Base-by-base conservation (phyloP, 2,329 filamentous ascomycete genomes). In the Aspergillus fumigatiaffinis region DNA sequence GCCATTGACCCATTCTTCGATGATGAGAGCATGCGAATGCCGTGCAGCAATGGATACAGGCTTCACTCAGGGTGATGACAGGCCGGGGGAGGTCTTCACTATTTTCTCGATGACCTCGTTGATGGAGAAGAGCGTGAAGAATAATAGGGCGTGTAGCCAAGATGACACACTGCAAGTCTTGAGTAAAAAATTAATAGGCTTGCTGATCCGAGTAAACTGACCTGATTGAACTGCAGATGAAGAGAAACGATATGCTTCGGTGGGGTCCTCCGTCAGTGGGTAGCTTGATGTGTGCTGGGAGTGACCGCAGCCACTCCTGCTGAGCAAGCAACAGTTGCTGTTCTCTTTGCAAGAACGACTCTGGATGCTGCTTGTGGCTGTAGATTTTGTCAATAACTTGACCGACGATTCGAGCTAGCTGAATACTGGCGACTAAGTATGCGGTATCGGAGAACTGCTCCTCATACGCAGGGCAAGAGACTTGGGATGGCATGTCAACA, bases 191-290 rank as follows among this genome's bases (percentile, higher is more conserved):
- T 28, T 28, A 6, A 28, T 28, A 28, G 26, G 7, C 26, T 7
- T 28, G 26, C 26, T 29, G n/a, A 35, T 25, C 17, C n/a, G n/a
- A 50, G 51, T n/a, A 14, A n/a, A 57, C 54, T 29, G 28, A 68
- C 68, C 57, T 74, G 67, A 32, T 69, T 72, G 50, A 74, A 73
- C 49, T 69, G 66, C 9, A 74, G 55, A 63, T 73, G 71, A 21
- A 73, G 55, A 14, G 61, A 70, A 25, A 62, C 55, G 7, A 71
- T 64, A 42, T 69, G 66, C 41, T 66, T 66, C 7, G 61, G 52
- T 7, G 48, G 52, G 10, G 57, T 44, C 2, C 26, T 28, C 58
- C 48, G 28, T 68, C 59, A 3, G 61, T 38, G 44, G 61, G 54
- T 50, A 71, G 53, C 47, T 60, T 60, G 38, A 73, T 59, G 55